Conservation (phyloP, 202 grass and related monocot genomes). For the Cymbopogon flexuosus region DNA sequence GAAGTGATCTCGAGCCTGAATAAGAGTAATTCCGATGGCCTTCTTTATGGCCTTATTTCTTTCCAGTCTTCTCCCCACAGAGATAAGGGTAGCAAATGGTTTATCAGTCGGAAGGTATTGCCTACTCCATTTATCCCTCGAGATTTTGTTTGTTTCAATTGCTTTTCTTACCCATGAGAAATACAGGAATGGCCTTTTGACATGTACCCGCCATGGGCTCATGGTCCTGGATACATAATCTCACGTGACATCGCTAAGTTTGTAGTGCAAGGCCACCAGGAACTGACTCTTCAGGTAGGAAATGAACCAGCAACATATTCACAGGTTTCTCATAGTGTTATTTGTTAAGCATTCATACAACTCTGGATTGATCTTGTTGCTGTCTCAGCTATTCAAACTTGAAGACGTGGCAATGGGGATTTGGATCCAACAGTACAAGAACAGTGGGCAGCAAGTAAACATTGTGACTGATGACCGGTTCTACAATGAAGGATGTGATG, state of each 20-base stretch:
- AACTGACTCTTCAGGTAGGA: constrained; percentile 61
- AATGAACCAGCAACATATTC: background rate
- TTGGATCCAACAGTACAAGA: constrained; percentile 79
- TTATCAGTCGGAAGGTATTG: constrained; percentile 68
- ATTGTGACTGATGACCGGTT: constrained; percentile 66
- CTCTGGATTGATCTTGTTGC: background rate
- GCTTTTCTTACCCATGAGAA: constrained; percentile 27
- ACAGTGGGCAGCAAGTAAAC: constrained; percentile 58
- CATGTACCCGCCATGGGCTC: constrained; percentile 79
- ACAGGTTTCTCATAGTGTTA: background rate
- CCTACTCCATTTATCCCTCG: background rate
- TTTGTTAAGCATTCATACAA: background rate
- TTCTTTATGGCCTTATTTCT: constrained; percentile 86
- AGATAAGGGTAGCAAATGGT: constrained; percentile 90
- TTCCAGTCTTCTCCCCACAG: constrained; percentile 78
- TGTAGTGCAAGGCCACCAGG: constrained; percentile 62
- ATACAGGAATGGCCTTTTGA: constrained; percentile 69
- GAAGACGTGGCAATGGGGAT: constrained; percentile 95
- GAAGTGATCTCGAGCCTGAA: constrained; percentile 71
- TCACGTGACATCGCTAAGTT: constrained; percentile 80
- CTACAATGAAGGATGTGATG: constrained; percentile 69
- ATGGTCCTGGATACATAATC: constrained; percentile 88
- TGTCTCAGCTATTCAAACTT: constrained; percentile 79
- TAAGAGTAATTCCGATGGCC: constrained; percentile 45
- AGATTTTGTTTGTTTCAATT: background rate